A percentile compares a stretch with the other conserved stretches of the same genome.
phyloP scores from a whole-genome alignment of 2,329 filamentous ascomycete genomes.

The Rutstroemia sydowiana region DNA sequence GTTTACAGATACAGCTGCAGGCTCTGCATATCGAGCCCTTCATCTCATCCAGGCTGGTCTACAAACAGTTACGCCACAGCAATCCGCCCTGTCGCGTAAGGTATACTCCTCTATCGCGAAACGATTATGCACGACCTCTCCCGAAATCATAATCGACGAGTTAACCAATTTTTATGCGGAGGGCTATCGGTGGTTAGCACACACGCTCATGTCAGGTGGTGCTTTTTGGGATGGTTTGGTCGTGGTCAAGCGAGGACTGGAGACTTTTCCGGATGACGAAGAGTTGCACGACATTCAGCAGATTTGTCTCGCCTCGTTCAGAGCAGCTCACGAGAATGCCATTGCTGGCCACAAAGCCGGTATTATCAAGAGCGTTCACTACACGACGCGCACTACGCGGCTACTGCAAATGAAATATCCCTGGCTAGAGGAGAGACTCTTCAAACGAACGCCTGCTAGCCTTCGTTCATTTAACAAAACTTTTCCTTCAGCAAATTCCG shows the following conservation, averaged over 20 bases:
- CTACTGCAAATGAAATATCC: slow-evolving; percentile 25
- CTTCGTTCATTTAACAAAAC: slow-evolving; percentile 18
- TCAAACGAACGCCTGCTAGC: slow-evolving; percentile 13
- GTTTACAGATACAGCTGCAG: slow-evolving; percentile 20
- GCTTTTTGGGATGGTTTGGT: slow-evolving; percentile 22
- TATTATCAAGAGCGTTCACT: neutral
- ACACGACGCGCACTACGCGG: slow-evolving; percentile 10
- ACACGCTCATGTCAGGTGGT: slow-evolving; percentile 13
- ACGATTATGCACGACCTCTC: neutral
- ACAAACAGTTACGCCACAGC: neutral
- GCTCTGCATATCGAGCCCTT: slow-evolving; percentile 17
- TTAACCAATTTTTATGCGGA: slow-evolving; percentile 8
- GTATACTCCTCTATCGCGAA: slow-evolving; percentile 6
- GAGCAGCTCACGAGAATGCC: neutral
- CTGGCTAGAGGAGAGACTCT: slow-evolving; percentile 21
- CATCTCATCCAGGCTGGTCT: slow-evolving; percentile 19
- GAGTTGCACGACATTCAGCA: slow-evolving; percentile 11
- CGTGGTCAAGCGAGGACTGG: slow-evolving; percentile 9
- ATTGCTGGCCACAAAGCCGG: neutral
- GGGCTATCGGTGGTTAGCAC: slow-evolving; percentile 16
- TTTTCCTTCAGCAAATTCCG: slow-evolving; percentile 2
- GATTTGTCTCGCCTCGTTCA: slow-evolving; percentile 9
- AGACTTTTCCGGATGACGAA: slow-evolving; percentile 13
- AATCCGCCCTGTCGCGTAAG: neutral
- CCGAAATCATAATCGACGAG: slow-evolving; percentile 13